These are phyloP conservation scores for Aureobasidium sp. DNA, from an alignment of 2,329 filamentous ascomycete genomes.

Conservation along the genomic window DNA sequence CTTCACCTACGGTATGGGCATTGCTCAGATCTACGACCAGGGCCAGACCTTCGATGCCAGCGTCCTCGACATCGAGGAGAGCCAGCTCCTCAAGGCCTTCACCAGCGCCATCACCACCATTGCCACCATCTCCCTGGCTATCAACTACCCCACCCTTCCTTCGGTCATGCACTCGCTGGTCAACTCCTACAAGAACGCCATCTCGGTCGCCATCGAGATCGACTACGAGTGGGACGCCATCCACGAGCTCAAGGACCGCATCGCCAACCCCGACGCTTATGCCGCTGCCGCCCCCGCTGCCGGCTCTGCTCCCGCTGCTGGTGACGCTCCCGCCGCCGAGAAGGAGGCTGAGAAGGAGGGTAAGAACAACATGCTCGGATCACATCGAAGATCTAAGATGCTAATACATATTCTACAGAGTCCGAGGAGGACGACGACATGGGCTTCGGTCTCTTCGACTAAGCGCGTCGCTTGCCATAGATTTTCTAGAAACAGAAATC, in stretches of 20 bases:
- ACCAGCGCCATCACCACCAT: conserved; percentile 75
- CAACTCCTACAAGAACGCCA: conserved; percentile 96
- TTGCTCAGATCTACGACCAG: conserved; percentile 93
- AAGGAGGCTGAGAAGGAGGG: conserved; percentile 52
- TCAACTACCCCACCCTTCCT: conserved; percentile 92
- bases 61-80: conserved; percentile 91
- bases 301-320: conserved; percentile 47
- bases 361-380: not conserved
- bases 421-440: conserved; percentile 53
- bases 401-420: conserved; percentile 24
- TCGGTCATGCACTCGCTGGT: conserved; percentile 94
- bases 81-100: conserved; percentile 84
- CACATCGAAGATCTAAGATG: not conserved
- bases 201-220: conserved; percentile 83
- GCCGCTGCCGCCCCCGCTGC: conserved; percentile 72
- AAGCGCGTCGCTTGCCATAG: conserved; percentile 24
- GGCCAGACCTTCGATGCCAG: conserved; percentile 82
- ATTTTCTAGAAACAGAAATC: conserved; percentile 20
- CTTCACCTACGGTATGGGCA: conserved; percentile 98
- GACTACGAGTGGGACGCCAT: conserved; percentile 94
- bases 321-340: conserved; percentile 45
- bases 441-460: conserved; percentile 51
- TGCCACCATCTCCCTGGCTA: conserved; percentile 80
- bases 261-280: conserved; percentile 97
- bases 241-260: conserved; percentile 97